phyloP scores from a whole-genome alignment of 176 grass and related monocot genomes.

The Bonia amplexicaulis region DNA sequence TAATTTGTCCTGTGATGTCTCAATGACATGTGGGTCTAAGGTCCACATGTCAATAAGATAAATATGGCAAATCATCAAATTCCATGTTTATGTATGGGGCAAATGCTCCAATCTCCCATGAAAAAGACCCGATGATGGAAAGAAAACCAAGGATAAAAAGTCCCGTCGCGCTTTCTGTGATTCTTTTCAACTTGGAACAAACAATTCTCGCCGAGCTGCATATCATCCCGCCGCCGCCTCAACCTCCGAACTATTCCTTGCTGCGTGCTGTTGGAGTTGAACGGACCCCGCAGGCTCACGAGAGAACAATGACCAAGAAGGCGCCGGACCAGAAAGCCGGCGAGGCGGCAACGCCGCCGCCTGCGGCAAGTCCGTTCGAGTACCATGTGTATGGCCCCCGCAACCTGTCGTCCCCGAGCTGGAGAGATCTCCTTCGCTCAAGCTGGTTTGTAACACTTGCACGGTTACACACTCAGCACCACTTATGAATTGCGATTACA shows the following conservation, averaged over 20 bases:
- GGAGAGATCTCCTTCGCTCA: slow-evolving; percentile 71
- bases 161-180: slow-evolving; percentile 19
- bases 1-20: too few species aligned
- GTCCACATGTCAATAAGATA: too few species aligned
- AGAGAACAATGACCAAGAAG: slow-evolving; percentile 21
- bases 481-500: too few species aligned
- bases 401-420: slow-evolving; percentile 54
- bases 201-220: neutral
- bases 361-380: slow-evolving; percentile 35
- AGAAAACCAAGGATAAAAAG: slow-evolving; percentile 30
- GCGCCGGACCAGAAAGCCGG: slow-evolving; percentile 4
- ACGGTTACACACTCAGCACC: neutral
- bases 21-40: too few species aligned
- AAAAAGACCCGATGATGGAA: neutral
- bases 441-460: slow-evolving; percentile 45
- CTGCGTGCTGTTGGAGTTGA: neutral
- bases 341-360: neutral
- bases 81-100: too few species aligned
- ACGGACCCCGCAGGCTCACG: neutral
- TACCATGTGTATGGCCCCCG: slow-evolving; percentile 66
- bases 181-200: slow-evolving; percentile 18
- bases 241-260: neutral
- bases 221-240: neutral
- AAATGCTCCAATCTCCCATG: too few species aligned
- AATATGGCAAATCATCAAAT: too few species aligned